Percentiles rank a stretch among this genome's conserved stretches.
phyloP scores from a whole-genome alignment of 495 filamentous ascomycete genomes.

The Chaetomidium leptoderma region DNA sequence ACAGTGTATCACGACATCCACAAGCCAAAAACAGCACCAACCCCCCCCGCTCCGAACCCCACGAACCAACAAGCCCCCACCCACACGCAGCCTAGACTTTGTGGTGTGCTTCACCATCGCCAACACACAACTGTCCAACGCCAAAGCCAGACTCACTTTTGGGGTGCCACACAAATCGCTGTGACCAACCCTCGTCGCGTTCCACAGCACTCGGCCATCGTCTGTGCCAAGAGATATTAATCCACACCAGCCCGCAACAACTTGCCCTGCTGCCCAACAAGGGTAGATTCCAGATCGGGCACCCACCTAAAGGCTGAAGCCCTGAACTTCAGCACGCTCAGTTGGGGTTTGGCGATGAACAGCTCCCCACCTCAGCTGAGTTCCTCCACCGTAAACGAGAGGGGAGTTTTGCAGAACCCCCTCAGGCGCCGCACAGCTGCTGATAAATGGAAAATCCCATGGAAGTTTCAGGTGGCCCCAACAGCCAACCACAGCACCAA shows the following conservation, averaged over 20 bases:
- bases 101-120: background rate
- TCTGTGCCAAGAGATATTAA: background rate
- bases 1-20: slow-evolving; percentile 18
- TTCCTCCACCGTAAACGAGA: background rate
- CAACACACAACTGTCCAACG: background rate
- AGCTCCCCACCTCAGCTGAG: background rate
- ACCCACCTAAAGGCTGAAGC: no score
- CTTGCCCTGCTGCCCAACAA: no score
- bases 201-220: background rate
- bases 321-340: background rate
- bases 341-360: background rate
- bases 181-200: background rate
- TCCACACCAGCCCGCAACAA: no score
- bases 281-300: no score
- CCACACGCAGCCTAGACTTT: background rate
- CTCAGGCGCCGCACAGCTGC: background rate
- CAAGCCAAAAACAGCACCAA: slow-evolving; percentile 18
- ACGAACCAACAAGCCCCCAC: background rate
- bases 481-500: background rate
- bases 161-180: background rate
- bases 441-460: background rate
- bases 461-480: slow-evolving; percentile 4
- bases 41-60: background rate
- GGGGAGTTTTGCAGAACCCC: no score
- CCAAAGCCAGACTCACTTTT: background rate